Conservation (phyloP, 108 stramenopile genomes). For the Cylindrotheca fusiformis region DNA sequence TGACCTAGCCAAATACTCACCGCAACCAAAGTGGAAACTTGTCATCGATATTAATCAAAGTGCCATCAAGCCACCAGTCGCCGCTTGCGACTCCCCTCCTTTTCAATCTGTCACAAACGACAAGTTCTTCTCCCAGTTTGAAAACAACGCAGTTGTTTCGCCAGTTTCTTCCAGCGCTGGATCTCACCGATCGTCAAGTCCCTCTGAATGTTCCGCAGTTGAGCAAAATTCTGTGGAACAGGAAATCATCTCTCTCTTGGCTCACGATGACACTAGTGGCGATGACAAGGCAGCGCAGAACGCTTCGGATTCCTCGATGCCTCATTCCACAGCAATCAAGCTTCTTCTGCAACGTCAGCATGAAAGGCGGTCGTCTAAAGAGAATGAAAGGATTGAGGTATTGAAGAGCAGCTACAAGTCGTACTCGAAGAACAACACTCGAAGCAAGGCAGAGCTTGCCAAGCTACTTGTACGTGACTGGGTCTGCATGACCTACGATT, state of each 20-base stretch:
- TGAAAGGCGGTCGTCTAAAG: conserved; percentile 33
- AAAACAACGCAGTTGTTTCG: background rate
- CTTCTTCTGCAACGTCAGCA: conserved; percentile 49
- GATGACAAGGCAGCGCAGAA: too few relatives aligned
- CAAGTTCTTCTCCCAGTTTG: background rate
- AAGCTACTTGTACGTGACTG: conserved; percentile 7
- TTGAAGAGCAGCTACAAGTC: conserved; percentile 39
- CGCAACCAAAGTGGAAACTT: conserved; percentile 64
- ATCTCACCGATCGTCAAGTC: background rate
- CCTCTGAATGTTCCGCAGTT: background rate
- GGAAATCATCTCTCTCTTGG: conserved; percentile 10
- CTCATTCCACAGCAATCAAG: background rate
- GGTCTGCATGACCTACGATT: conserved; percentile 1
- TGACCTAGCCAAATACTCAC: conserved; percentile 32
- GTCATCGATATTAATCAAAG: conserved; percentile 43
- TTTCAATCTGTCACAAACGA: background rate
- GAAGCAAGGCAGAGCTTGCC: conserved; percentile 39
- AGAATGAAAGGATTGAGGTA: conserved; percentile 38
- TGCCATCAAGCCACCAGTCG: background rate
- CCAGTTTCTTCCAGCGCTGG: background rate
- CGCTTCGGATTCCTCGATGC: too few relatives aligned
- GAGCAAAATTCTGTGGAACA: background rate
- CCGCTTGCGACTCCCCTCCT: background rate
- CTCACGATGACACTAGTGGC: too few relatives aligned
- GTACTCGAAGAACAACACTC: conserved; percentile 26